A percentile compares a stretch with the other conserved stretches of the same genome.
Evolutionary conservation across 768 basidiomycete genomes (phyloP).

Genomic region (Auricularia auricula-judae): DNA sequence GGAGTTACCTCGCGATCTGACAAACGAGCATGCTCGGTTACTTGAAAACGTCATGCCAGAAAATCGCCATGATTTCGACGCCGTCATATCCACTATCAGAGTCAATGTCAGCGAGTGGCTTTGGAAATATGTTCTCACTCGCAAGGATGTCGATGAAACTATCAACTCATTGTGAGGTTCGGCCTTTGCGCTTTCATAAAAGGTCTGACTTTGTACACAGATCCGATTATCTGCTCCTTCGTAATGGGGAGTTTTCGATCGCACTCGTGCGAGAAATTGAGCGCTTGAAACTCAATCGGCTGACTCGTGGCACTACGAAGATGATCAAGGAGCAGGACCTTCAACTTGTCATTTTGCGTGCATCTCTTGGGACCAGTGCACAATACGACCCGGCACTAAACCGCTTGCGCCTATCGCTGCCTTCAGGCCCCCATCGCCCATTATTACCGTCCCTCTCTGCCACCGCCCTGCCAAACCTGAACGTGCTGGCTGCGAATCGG

Average conservation of each 20-base stretch:
- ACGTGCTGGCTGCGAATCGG: neutral
- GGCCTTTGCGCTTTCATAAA: neutral
- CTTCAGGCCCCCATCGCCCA: conserved; percentile 71
- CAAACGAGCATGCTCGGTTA: conserved; percentile 51
- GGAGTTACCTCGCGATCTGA: conserved; percentile 59
- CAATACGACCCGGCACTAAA: conserved; percentile 75
- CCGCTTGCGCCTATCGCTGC: conserved; percentile 63
- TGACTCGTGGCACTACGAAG: conserved; percentile 54
- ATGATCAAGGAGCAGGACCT: conserved; percentile 89
- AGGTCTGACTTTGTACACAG: conserved; percentile 27
- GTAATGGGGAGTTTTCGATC: conserved; percentile 80
- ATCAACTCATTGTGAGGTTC: conserved; percentile 69
- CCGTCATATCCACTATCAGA: conserved; percentile 61
- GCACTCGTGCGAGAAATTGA: conserved; percentile 82
- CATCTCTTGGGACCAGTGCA: conserved; percentile 79
- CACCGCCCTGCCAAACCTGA: conserved; percentile 2
- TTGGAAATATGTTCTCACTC: conserved; percentile 81
- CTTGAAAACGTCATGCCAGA: conserved; percentile 61
- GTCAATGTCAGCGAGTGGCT: conserved; percentile 87
- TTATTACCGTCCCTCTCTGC: conserved; percentile 61
- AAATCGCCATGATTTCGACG: conserved; percentile 67
- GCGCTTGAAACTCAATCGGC: conserved; percentile 65
- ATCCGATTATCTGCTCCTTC: conserved; percentile 77
- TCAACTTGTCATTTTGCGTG: conserved; percentile 74
- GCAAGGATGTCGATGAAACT: conserved; percentile 71